A percentile compares a stretch with the other conserved stretches of the same genome.
phyloP scores from a whole-genome alignment of 1,139 yeast genomes.

The Scheffersomyces titani region DNA sequence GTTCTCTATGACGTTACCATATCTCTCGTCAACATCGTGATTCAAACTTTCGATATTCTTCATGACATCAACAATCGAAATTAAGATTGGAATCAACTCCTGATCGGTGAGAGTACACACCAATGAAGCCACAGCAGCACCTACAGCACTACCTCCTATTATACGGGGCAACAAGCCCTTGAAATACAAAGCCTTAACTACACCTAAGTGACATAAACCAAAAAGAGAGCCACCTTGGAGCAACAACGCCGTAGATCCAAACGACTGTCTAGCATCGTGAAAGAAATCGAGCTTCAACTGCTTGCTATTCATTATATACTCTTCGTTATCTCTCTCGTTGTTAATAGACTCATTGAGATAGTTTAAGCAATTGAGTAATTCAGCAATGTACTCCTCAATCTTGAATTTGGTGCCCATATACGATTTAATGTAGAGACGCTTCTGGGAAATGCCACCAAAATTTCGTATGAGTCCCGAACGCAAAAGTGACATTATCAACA shows the following conservation, averaged over 20 bases:
- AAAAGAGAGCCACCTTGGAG: constrained; percentile 93
- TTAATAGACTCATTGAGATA: constrained; percentile 45
- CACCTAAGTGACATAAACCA: constrained; percentile 93
- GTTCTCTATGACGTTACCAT: constrained; percentile 67
- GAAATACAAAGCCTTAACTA: constrained; percentile 74
- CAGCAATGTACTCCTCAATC: constrained; percentile 83
- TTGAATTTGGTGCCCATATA: constrained; percentile 85
- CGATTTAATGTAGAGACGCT: constrained; percentile 75
- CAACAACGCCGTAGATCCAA: constrained; percentile 87
- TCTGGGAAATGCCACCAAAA: constrained; percentile 88
- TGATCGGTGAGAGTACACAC: constrained; percentile 69
- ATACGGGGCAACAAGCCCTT: constrained; percentile 79
- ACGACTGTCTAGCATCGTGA: constrained; percentile 86
- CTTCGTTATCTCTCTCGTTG: constrained; percentile 27
- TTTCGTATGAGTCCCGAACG: constrained; percentile 85
- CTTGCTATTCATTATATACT: constrained; percentile 47
- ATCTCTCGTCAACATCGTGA: constrained; percentile 62
- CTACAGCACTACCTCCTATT: constrained; percentile 92
- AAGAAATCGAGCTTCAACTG: constrained; percentile 80
- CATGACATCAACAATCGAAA: constrained; percentile 51
- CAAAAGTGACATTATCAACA: constrained; percentile 63
- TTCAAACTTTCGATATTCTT: constrained; percentile 47
- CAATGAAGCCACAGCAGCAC: constrained; percentile 87
- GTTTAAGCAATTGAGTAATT: constrained; percentile 70
- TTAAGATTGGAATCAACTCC: constrained; percentile 53